These are phyloP conservation scores for Bryoerythrophyllum caledonicum DNA, from an alignment of 225 moss, liverwort and hornwort genomes.

Conservation along the genomic window DNA sequence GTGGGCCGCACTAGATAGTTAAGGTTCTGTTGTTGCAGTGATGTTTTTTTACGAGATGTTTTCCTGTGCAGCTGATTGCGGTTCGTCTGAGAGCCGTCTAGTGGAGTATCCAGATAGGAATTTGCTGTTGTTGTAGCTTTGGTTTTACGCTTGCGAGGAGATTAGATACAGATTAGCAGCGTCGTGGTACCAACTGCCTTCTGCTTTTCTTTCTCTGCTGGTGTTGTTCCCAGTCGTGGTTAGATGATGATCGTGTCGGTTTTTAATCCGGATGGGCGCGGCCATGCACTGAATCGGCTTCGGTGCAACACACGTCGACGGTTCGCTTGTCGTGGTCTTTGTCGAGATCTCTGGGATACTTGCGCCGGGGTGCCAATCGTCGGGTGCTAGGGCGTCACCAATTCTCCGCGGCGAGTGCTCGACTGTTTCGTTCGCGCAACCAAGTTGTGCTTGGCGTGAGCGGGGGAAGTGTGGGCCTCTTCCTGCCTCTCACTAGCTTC, in stretches of 20 bases:
- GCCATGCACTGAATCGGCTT: neutral
- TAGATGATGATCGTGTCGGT: neutral
- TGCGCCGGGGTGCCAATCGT: no score
- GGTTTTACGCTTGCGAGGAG: neutral
- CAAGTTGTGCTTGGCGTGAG: neutral
- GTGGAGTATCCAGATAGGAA: neutral
- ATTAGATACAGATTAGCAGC: neutral
- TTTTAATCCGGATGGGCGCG: neutral
- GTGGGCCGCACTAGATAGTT: no score
- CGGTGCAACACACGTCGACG: neutral
- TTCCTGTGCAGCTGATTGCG: neutral
- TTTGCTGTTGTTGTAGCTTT: neutral
- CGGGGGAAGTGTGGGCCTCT: slow-evolving; percentile 29
- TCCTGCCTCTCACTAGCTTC: slow-evolving; percentile 65
- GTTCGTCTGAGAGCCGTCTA: neutral
- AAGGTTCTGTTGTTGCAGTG: no score
- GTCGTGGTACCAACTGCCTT: neutral
- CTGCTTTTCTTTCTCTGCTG: neutral
- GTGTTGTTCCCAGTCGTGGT: neutral
- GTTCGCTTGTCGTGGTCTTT: neutral
- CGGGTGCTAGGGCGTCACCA: neutral
- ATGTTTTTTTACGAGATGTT: no score
- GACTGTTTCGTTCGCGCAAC: neutral
- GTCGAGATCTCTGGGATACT: neutral
- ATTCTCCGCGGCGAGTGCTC: neutral